Base-by-base conservation (phyloP, 2,329 filamentous ascomycete genomes). In the Sordariomycetes sp. region DNA sequence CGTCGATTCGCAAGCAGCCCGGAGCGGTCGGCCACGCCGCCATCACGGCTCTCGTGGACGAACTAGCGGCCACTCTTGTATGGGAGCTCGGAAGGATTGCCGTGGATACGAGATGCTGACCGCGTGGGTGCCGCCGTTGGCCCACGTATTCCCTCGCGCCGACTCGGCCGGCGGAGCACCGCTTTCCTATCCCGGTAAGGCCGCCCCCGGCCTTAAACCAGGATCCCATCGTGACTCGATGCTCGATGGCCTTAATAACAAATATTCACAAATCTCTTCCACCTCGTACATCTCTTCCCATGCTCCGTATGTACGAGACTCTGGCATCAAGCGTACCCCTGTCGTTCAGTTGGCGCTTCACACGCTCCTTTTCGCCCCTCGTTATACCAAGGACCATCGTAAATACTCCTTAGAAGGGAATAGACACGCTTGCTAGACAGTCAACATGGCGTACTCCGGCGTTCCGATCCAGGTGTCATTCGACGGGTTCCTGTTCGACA, bases 401-500 rank as follows among this genome's bases (percentile, higher is more conserved):
- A n/a, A n/a, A 15, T 10, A 3, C 36, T 42, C 36, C 15, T n/a
- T n/a, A n/a, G 12, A 42, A 42, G 36, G 36, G 15, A 42, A 42
- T 13, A n/a, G 36, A 13, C 36, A n/a, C 39, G 39, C 17, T n/a
- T n/a, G 17, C n/a, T 50, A 24, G 6, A 50, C n/a, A 50, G 45
- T 7, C 17, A 58, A 20, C 20, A 61, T 61, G 60, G 35, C 57
- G 17, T 78, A 72, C 61, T 69, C 66, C 50, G 70, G 74, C 34
- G 72, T 75, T 22, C 69, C 77, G 10, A 70, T 75, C 60, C 69
- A 69, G 55, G 71, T 74, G 52, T 68, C 74, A 52, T 81, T 83
- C 63, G 71, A 77, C 53, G 80, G 78, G 17, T 76, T 82, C 61
- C 74, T 88, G 6, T 85, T 89, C 64, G 86, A 90, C 67, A 88